phyloP scores from a whole-genome alignment of 176 grass and related monocot genomes.

The Bothriochloa decipiens region DNA sequence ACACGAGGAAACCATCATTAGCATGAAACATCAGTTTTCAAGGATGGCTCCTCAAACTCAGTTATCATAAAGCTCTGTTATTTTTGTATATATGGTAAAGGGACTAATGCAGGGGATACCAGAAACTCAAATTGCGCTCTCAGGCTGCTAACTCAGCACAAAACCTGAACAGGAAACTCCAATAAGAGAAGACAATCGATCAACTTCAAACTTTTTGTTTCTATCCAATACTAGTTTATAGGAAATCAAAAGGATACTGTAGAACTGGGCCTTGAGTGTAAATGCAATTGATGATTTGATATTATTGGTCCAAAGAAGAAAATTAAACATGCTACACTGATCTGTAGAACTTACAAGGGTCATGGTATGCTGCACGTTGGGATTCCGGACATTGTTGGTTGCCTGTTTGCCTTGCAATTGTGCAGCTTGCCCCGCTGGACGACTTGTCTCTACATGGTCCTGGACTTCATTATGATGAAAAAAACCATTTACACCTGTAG shows the following conservation, averaged over 20 bases:
- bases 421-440: conserved; percentile 47
- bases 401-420: conserved; percentile 60
- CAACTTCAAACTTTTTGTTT: neutral
- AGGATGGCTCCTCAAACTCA: neutral
- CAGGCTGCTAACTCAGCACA: neutral
- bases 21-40: neutral
- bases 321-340: conserved; percentile 2
- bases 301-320: neutral
- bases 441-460: conserved; percentile 53
- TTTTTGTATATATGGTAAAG: neutral
- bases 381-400: conserved; percentile 41
- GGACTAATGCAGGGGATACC: conserved; percentile 3
- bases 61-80: neutral
- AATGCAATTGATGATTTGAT: neutral
- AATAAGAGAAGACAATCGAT: neutral
- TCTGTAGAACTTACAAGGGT: conserved; percentile 52
- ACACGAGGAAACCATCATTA: neutral
- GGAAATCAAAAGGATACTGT: neutral
- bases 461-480: conserved; percentile 45
- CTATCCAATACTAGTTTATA: neutral
- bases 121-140: neutral
- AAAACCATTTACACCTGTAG: conserved; percentile 50
- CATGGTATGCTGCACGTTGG: conserved; percentile 35
- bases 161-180: conserved; percentile 22
- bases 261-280: neutral